Base-by-base conservation (phyloP, 768 basidiomycete species). In the Agaricus subrufescens region DNA sequence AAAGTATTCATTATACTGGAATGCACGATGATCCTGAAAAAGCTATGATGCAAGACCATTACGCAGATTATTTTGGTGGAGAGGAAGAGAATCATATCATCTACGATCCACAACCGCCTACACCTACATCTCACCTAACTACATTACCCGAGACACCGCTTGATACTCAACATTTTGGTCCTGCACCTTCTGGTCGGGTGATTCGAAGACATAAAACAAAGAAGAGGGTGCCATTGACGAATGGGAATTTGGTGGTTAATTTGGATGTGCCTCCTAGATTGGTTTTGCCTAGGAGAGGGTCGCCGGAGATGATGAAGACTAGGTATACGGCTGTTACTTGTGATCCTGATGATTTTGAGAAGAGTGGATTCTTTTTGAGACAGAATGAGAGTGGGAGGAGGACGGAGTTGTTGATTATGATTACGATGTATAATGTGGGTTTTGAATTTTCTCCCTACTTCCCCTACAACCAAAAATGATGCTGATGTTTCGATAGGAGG, bases 341-440 rank as follows among this genome's bases (percentile, higher is more conserved):
- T 67, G 93, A 94, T 66, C 94, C 95, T 1, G 91, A 98, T 66
- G 87, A 95, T 34, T 97, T 95, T 66, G 85, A 90, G 69, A 81
- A 78, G 66, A 83, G 83, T 46, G 87, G 90, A 10, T 95, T 91
- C 69, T 89, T 86, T 58, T 76, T 98, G 30, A 79, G 94, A 50
- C 95, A 97, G 67, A 88, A 88, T 65, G 82, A 90, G 64, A 81
- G 72, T 58, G 84, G 85, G 30, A 79, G 94, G 52, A 80, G 86
- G 54, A 97, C 94, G 11, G 95, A 98, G 65, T 68, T 98, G 53
- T 90, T 96, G 73, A 89, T 98, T 66, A 91, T 93, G 56, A 89
- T 98, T 63, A 98, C 94, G 25, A 94, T 97, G 93, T 97, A 88
- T 67, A 97, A 97, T 68, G 95, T 96, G 69, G 55, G 63, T 60